Base-by-base conservation (phyloP, 495 filamentous ascomycete genomes). In the Astrothelium macrocarpum region DNA sequence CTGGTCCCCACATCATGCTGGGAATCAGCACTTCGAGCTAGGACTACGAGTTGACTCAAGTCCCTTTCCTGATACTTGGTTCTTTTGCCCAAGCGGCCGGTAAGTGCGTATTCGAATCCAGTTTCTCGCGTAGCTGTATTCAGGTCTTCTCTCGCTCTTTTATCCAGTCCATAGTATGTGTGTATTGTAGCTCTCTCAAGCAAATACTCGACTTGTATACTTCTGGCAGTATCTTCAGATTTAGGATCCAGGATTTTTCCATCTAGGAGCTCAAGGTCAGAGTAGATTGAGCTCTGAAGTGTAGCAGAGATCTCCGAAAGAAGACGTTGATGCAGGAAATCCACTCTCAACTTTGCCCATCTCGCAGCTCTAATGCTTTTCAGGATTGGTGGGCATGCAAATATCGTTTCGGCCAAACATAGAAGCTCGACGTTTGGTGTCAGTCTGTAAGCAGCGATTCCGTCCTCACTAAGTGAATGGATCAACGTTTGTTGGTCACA, bases 11-110 rank as follows among this genome's bases (percentile, higher is more conserved):
- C 20, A 11, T 56, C 39, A 16, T 39, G 63, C 2, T 34, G 69
- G 2, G 20, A 36, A 1, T 65, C 46, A 39, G 58, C 11, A 71
- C 91, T 97, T 72, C 85, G 89, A 0, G 95, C 94, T 39, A 97
- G 74, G 11, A 99, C 91, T 1, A 99, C 89, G 16, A 99, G 80
- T 74, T 97, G 94, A 68, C 89, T 95, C 67, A 85, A 86, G 69
- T 91, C 90, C 25, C 86, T 89, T 65, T 94, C 82, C 74, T 99
- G 94, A 71, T 89, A 99, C 71, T 87, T 90, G 1, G 94, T 99
- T 63, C 94, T 79, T 76, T 96, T 97, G 49, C 91, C 94, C 67
- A 97, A 67, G 25, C 86, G 83, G 16, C 95, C 94, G 1, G 90
- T 93, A 62, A 99, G 72, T 0, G 86, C 88, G 75, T 94, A 98